Evolutionary conservation across 75 land plant genomes (phyloP), one percentile per base, ranked within the genome.

Genomic region (Sequoiadendron giganteum): DNA sequence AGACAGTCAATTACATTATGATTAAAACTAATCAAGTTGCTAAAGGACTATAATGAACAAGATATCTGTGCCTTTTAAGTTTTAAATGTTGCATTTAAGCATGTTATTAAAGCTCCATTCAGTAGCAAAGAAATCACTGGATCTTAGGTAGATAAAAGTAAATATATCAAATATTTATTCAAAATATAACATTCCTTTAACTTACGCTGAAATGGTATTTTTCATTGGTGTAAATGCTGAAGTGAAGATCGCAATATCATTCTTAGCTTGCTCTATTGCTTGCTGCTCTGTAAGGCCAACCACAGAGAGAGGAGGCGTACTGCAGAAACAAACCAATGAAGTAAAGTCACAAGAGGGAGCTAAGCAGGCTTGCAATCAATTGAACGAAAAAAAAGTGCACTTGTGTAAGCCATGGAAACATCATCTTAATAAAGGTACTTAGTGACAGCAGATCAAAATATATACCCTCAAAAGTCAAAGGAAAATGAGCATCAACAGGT

Each of bases 181-280:
- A 73, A 45, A 43, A 70, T 76, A 34, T 79, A 42, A 42, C 87
- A 86, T 25, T 39, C 43, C 28, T 61, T 32, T 38, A 7, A 84
- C 91, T 83, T 91, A 97, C 99, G 99, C 97, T 90, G 99, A 96
- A 83, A 98, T 93, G 8, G 96, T 95, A 90, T 97, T 95, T 93
- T 94, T 98, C 99, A 98, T 98, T 39, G 99, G 99, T 85, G 91
- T 98, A 91, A 98, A 98, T 39, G 94, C 87, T 80, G 99, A 97
- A 38, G 96, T 98, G 90, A 86, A 98, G 65, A 97, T 93, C 84
- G 91, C 47, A 78, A 95, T 87, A 68, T 97, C 99, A 90, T 94
- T 89, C 48, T 95, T 94, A 47, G 93, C 97, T 89, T 94, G 92
- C 87, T 92, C 93, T 70, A 95, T 48, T 75, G 98, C 99, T 85